These are phyloP conservation scores for Fusarium hainanense DNA, from an alignment of 2,329 filamentous ascomycete genomes.

Conservation along the genomic window DNA sequence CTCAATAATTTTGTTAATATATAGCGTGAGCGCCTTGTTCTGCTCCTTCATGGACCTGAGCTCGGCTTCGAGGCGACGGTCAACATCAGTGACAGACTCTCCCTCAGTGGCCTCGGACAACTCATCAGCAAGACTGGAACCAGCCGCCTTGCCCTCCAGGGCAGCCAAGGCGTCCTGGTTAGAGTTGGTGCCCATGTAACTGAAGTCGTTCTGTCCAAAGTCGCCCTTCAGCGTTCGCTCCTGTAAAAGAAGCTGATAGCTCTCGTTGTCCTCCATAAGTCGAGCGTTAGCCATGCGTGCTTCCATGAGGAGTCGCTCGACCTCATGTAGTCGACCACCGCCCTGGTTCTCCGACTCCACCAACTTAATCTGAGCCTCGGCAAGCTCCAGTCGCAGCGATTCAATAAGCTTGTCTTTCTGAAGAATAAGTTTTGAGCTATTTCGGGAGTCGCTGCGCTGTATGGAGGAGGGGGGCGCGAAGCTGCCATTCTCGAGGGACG, in stretches of 20 bases:
- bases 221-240: conserved; percentile 97
- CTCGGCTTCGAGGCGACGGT: conserved; percentile 80
- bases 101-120: conserved; percentile 75
- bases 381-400: conserved; percentile 88
- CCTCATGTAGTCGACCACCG: conserved; percentile 85
- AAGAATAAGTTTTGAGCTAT: conserved; percentile 87
- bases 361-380: conserved; percentile 94
- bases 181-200: conserved; percentile 69
- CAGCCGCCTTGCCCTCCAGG: conserved; percentile 65
- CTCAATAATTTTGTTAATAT: conserved; percentile 99
- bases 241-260: conserved; percentile 92
- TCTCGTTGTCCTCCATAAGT: conserved; percentile 98
- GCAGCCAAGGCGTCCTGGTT: conserved; percentile 74
- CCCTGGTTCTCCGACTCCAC: conserved; percentile 94
- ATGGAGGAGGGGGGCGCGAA: conserved; percentile 89
- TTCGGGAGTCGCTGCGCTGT: conserved; percentile 87
- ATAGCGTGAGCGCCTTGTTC: conserved; percentile 96
- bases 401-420: conserved; percentile 98
- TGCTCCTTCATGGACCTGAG: conserved; percentile 85
- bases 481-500: conserved; percentile 77
- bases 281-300: conserved; percentile 95
- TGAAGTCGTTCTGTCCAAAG: conserved; percentile 84
- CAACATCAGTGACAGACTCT: conserved; percentile 63
- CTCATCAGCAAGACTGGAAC: conserved; percentile 84
- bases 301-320: conserved; percentile 92